Evolutionary conservation across 2,329 filamentous ascomycete species (phyloP).

Genomic region (Neurospora sp.): DNA sequence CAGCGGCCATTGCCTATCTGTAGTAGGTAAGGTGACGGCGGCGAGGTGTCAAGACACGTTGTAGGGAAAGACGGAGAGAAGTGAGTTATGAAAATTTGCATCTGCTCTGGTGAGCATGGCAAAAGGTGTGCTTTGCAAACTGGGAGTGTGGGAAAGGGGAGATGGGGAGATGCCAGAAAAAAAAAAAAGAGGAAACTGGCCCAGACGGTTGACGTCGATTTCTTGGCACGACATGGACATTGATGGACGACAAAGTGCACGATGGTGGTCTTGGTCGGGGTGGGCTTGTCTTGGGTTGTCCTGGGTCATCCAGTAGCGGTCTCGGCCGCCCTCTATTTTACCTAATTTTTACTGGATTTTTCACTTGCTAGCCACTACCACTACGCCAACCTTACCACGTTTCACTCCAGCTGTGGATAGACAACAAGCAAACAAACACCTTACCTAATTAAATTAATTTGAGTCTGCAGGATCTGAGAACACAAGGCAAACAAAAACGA

Average conservation of each 20-base stretch:
- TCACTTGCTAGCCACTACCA: not conserved
- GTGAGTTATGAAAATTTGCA: not conserved
- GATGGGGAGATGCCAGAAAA: not conserved
- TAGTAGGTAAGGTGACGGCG: not conserved
- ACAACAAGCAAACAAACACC: not conserved
- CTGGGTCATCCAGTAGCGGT: not conserved
- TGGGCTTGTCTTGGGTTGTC: not conserved
- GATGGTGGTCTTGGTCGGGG: not conserved
- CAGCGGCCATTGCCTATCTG: constrained; percentile 9
- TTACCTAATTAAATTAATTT: not conserved
- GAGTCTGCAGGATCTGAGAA: not conserved
- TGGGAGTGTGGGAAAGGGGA: not conserved
- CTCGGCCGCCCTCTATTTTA: not conserved
- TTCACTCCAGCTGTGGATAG: not conserved
- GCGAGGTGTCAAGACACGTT: not conserved
- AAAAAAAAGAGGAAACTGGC: not conserved
- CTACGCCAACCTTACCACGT: not conserved
- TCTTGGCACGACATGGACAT: not conserved
- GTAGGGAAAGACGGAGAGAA: not conserved
- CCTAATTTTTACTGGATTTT: not conserved
- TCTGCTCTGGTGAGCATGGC: not conserved
- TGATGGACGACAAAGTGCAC: not conserved
- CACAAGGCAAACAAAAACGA: not conserved
- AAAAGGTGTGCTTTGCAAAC: not conserved
- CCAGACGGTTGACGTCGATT: not conserved